A percentile compares a stretch with the other conserved stretches of the same genome.
Conservation (phyloP, 2,329 filamentous ascomycete species). For the Ophiostoma quercus region DNA sequence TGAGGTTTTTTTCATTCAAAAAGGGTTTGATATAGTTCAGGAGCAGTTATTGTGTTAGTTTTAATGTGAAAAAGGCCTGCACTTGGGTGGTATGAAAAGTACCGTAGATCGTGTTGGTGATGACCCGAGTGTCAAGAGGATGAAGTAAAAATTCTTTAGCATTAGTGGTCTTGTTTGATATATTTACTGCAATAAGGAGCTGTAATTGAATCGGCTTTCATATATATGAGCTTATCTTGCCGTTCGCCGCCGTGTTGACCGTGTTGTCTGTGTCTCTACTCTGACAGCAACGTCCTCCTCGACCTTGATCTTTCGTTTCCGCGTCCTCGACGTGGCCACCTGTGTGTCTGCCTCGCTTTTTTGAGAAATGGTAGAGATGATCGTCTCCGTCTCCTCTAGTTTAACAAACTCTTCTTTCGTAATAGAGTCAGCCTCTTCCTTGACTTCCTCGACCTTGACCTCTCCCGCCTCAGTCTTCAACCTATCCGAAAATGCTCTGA, state of each 20-base stretch:
- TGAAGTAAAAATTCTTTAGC: not conserved
- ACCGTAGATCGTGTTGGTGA: not conserved
- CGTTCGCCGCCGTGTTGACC: not conserved
- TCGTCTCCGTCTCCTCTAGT: not conserved
- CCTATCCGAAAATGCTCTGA: slow-evolving; percentile 74
- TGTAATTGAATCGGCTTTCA: too few species aligned
- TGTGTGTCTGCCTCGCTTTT: not conserved
- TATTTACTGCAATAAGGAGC: not conserved
- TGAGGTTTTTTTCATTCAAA: not conserved
- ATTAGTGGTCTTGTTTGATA: not conserved
- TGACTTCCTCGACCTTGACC: slow-evolving; percentile 27
- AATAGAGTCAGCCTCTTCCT: slow-evolving; percentile 18
- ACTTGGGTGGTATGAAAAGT: not conserved
- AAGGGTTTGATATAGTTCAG: not conserved
- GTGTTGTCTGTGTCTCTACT: not conserved
- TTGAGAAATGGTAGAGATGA: not conserved
- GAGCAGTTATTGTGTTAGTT: not conserved
- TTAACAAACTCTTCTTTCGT: not conserved
- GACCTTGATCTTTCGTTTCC: slow-evolving; percentile 12
- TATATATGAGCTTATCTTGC: not conserved
- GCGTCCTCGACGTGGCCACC: not conserved
- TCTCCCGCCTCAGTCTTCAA: slow-evolving; percentile 32
- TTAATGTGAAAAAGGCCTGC: not conserved
- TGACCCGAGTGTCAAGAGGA: not conserved
- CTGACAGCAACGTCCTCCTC: not conserved